Evolutionary conservation across 768 basidiomycete genomes (phyloP).

Genomic region (Phylloporus rhodoxanthus): DNA sequence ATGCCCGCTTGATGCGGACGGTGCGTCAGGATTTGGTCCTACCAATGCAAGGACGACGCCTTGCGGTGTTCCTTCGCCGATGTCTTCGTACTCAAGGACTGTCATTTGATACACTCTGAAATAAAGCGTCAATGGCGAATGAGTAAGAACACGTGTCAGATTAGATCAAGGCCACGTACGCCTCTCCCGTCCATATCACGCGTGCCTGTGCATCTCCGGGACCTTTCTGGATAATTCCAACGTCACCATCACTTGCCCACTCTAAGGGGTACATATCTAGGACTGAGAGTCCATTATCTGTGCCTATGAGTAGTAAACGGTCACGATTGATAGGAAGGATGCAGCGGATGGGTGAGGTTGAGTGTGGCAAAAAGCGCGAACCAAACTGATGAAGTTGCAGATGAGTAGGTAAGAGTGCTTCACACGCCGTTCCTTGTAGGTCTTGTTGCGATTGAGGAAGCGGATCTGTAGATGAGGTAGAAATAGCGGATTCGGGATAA

Average conservation of each 20-base stretch:
- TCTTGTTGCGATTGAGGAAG: conserved; percentile 28
- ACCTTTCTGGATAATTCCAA: conserved; percentile 43
- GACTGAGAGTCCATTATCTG: conserved; percentile 75
- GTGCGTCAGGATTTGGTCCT: conserved; percentile 51
- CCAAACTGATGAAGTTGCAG: conserved; percentile 73
- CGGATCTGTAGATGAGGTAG: conserved; percentile 21
- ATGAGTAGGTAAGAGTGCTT: conserved; percentile 57
- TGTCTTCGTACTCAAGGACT: conserved; percentile 56
- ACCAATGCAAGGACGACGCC: conserved; percentile 77
- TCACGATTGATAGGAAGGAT: conserved; percentile 64
- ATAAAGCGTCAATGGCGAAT: neutral
- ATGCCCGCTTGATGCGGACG: conserved; percentile 38
- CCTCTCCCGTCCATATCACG: conserved; percentile 72
- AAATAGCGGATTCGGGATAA: conserved; percentile 8
- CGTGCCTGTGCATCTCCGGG: conserved; percentile 67
- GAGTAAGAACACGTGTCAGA: neutral
- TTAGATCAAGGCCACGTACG: conserved; percentile 37
- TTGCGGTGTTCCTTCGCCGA: conserved; percentile 54
- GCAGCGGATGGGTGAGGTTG: conserved; percentile 68
- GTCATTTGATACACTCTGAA: conserved; percentile 72
- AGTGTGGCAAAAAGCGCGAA: conserved; percentile 78
- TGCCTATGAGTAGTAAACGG: conserved; percentile 67
- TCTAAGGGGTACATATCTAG: conserved; percentile 78
- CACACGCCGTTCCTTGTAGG: conserved; percentile 37
- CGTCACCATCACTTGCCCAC: conserved; percentile 43